phyloP scores from a whole-genome alignment of 148 eudicot genomes.

The Camellia japonica region DNA sequence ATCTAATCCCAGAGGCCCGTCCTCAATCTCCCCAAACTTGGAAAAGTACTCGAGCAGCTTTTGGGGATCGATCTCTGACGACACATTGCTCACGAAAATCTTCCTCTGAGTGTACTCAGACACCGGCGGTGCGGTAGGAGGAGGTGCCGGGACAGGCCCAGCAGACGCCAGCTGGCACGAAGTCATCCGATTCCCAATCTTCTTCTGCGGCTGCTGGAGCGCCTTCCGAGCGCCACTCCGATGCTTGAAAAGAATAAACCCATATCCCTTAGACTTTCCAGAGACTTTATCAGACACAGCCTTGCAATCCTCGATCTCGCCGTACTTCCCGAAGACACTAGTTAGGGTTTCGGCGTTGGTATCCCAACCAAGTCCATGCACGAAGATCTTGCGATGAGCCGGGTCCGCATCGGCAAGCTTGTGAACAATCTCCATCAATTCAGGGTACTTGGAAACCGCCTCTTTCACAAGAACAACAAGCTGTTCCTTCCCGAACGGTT shows the following conservation, averaged over 20 bases:
- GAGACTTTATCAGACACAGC: conserved; percentile 63
- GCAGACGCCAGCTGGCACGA: conserved; percentile 86
- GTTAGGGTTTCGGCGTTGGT: conserved; percentile 63
- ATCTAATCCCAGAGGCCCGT: conserved; percentile 89
- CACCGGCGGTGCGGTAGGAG: conserved; percentile 30
- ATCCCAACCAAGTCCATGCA: conserved; percentile 93
- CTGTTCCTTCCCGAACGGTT: conserved; percentile 83
- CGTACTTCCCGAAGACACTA: conserved; percentile 49
- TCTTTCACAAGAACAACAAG: conserved; percentile 43
- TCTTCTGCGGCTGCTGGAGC: conserved; percentile 73
- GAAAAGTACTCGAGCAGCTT: conserved; percentile 59
- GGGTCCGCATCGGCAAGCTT: conserved; percentile 73
- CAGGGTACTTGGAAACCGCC: conserved; percentile 53
- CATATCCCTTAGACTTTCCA: conserved; percentile 90
- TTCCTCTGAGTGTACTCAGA: conserved; percentile 88
- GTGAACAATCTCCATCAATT: conserved; percentile 40
- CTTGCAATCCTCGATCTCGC: conserved; percentile 91
- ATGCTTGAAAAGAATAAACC: conserved; percentile 68
- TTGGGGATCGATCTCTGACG: conserved; percentile 62
- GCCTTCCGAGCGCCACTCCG: conserved; percentile 68
- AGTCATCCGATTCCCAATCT: conserved; percentile 66
- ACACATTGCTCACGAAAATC: conserved; percentile 87
- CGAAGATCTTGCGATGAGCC: conserved; percentile 78
- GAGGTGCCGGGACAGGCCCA: conserved; percentile 61
- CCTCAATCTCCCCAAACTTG: conserved; percentile 89